phyloP scores from a whole-genome alignment of 352 stramenopile genomes.

The Phytopythium cucurbitacearum region DNA sequence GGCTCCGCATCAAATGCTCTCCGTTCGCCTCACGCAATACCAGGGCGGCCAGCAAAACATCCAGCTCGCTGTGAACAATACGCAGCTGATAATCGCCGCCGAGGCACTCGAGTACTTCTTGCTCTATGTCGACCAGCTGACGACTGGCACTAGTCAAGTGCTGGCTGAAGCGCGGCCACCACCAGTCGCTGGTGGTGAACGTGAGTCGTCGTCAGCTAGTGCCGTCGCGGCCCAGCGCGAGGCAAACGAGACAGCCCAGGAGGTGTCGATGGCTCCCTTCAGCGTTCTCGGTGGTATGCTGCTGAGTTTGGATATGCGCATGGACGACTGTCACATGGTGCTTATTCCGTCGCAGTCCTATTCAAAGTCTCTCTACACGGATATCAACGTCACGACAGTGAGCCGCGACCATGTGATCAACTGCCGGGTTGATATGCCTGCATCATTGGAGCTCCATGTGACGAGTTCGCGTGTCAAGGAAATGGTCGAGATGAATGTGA shows the following conservation, averaged over 20 bases:
- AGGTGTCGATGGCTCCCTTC: constrained; percentile 60
- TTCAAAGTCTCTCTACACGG: constrained; percentile 49
- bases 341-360: constrained; percentile 41
- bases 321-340: constrained; percentile 57
- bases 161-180: constrained; percentile 38
- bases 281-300: constrained; percentile 53
- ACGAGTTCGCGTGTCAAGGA: constrained; percentile 46
- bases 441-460: constrained; percentile 36
- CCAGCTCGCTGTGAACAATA: constrained; percentile 35
- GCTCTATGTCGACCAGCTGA: constrained; percentile 56
- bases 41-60: constrained; percentile 42
- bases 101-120: constrained; percentile 58
- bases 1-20: constrained; percentile 39
- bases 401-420: constrained; percentile 43
- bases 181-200: constrained; percentile 17
- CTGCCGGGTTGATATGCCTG: constrained; percentile 45
- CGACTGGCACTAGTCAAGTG: constrained; percentile 42
- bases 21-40: constrained; percentile 34
- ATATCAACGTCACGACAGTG: constrained; percentile 42
- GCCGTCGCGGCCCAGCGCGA: constrained; percentile 27
- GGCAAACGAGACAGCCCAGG: constrained; percentile 21
- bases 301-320: constrained; percentile 36
- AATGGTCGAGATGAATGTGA: constrained; percentile 40
- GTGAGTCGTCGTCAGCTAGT: constrained; percentile 18
- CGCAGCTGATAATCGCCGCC: constrained; percentile 38